Evolutionary conservation across 2,329 filamentous ascomycete species (phyloP).

Genomic region (Monosporascus sp.): DNA sequence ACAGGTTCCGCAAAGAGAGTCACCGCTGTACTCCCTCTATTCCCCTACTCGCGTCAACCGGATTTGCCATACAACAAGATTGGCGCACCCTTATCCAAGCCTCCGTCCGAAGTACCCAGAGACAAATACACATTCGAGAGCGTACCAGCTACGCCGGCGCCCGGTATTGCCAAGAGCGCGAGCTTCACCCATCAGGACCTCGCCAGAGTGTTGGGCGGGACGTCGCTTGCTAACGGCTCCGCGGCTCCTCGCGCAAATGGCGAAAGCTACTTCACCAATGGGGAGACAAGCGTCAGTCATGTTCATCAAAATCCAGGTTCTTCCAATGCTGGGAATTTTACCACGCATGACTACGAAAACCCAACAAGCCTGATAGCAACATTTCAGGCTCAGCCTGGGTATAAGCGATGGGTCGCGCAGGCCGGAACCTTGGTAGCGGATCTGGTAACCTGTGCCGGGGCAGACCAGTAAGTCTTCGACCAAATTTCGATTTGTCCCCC

Average conservation of each 20-base stretch:
- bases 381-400: constrained; percentile 79
- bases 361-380: constrained; percentile 45
- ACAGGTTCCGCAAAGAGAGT: constrained; percentile 86
- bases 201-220: constrained; percentile 67
- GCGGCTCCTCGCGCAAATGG: constrained; percentile 22
- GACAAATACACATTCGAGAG: constrained; percentile 85
- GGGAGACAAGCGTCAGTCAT: constrained; percentile 27
- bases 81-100: constrained; percentile 79
- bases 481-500: background rate
- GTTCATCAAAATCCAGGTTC: constrained; percentile 32
- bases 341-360: constrained; percentile 62
- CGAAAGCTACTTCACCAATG: constrained; percentile 25
- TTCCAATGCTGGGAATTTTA: constrained; percentile 44
- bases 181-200: constrained; percentile 67
- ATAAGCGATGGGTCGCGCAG: constrained; percentile 98
- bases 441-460: constrained; percentile 88
- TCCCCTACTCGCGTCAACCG: constrained; percentile 94
- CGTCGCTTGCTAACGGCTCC: constrained; percentile 50
- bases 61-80: constrained; percentile 96
- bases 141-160: constrained; percentile 78
- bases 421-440: constrained; percentile 93
- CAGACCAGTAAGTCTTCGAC: constrained; percentile 66
- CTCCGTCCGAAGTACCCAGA: constrained; percentile 43
- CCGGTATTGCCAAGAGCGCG: constrained; percentile 61
- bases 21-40: constrained; percentile 89